Percentiles rank a stretch among this genome's conserved stretches.
phyloP scores from a whole-genome alignment of 2,329 filamentous ascomycete genomes.

The Cladorrhinum sp. region DNA sequence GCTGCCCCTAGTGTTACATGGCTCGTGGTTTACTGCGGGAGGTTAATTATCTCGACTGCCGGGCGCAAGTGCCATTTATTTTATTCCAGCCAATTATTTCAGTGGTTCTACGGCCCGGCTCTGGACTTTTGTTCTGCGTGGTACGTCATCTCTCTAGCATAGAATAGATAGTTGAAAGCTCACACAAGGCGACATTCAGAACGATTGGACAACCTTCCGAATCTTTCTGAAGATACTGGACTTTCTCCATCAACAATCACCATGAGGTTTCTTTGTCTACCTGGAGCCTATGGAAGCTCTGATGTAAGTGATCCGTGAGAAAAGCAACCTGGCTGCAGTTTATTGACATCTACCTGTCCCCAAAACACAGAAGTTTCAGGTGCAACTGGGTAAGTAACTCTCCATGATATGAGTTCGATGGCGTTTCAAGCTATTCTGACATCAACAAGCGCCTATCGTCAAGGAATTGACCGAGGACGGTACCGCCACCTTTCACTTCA shows the following conservation, averaged over 20 bases:
- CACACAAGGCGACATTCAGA: background rate
- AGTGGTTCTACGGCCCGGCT: background rate
- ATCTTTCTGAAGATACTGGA: no score
- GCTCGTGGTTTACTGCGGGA: slow-evolving; percentile 7
- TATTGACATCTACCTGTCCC: no score
- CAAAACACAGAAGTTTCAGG: slow-evolving; percentile 49
- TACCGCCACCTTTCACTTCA: slow-evolving; percentile 49
- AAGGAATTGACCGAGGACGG: slow-evolving; percentile 46
- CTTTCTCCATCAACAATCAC: slow-evolving; percentile 25
- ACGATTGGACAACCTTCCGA: background rate
- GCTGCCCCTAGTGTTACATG: slow-evolving; percentile 15
- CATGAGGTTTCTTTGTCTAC: slow-evolving; percentile 58
- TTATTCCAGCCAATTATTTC: background rate
- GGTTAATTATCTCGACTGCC: slow-evolving; percentile 23
- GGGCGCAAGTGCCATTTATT: slow-evolving; percentile 17
- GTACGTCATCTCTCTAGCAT: slow-evolving; percentile 1
- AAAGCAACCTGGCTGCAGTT: background rate
- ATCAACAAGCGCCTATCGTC: slow-evolving; percentile 43
- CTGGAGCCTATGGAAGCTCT: slow-evolving; percentile 56
- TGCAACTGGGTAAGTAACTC: slow-evolving; percentile 44
- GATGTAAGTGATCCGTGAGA: slow-evolving; percentile 40
- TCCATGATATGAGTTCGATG: background rate
- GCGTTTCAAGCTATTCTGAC: background rate
- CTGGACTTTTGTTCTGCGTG: background rate
- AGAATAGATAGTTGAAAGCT: background rate